Conservation (phyloP, 2,329 filamentous ascomycete species). For the Clonostachys rosea region DNA sequence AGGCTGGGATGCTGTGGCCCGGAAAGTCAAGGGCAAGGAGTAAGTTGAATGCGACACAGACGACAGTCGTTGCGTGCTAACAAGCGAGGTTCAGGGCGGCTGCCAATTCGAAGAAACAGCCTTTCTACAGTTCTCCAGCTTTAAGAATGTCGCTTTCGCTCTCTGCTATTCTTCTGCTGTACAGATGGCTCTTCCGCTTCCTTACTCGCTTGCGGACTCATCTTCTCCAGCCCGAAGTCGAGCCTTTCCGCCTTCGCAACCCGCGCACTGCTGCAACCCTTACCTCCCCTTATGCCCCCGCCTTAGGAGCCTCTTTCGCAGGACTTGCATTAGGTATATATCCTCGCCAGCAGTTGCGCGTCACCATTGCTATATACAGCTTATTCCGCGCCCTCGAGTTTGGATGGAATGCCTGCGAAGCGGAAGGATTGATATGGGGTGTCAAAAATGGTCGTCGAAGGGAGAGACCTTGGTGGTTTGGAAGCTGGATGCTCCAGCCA, state of each 20-base stretch:
- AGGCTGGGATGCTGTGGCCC: constrained; percentile 49
- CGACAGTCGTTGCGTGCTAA: not conserved
- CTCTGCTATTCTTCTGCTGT: constrained; percentile 80
- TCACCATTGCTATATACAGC: constrained; percentile 78
- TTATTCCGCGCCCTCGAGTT: constrained; percentile 82
- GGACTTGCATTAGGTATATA: constrained; percentile 78
- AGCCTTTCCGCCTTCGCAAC: constrained; percentile 78
- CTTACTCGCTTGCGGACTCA: constrained; percentile 74
- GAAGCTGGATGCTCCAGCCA: constrained; percentile 78
- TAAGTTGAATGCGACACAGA: constrained; percentile 20
- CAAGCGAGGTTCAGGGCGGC: constrained; percentile 9
- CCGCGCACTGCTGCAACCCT: constrained; percentile 69
- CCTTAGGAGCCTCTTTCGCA: constrained; percentile 84
- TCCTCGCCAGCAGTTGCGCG: constrained; percentile 59
- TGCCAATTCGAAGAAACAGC: constrained; percentile 36
- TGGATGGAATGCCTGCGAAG: constrained; percentile 77
- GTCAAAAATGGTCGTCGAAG: constrained; percentile 47
- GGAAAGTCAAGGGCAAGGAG: constrained; percentile 40
- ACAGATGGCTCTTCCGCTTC: constrained; percentile 87
- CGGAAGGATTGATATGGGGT: constrained; percentile 64
- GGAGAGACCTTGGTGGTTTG: constrained; percentile 75
- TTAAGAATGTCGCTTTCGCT: constrained; percentile 78
- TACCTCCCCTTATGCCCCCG: constrained; percentile 80
- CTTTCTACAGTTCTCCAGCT: constrained; percentile 61
- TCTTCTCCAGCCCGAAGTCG: constrained; percentile 74